Evolutionary conservation across 345 rosid species (phyloP), one percentile per base, ranked within the genome.

Genomic region (Eucalyptus marginata): DNA sequence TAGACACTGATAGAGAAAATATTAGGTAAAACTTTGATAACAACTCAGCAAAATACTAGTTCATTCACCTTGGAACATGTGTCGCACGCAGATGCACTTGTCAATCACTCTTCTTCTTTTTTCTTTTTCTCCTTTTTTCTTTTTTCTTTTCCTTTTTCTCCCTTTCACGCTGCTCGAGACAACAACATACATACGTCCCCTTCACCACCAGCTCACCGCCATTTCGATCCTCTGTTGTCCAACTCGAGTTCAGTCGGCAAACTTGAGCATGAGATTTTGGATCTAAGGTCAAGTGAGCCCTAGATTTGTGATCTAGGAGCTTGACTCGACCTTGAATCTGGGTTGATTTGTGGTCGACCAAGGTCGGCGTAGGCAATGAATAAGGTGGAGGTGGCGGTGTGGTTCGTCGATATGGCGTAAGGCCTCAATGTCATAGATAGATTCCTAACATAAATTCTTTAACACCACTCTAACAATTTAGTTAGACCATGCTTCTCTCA

Each of bases 51-150:
- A 52, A 52, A 18, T 0, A 52, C 58, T 18, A 52, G 58, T 52
- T 18, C 58, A 52, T 52, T 52, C 58, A 18, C 10, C 24, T 17
- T 17, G 22, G 58, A 52, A 50, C 29, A 97, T 97, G 99, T 97
- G 99, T 87, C 94, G 95, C 58, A 52, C 0, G 22, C 2, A 3
- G 22, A 0, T 9, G 1, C 9, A 15, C 54, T 51, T 49, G 50
- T 49, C 6, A 13, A 0, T 13, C 15, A 13, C 16, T 13, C 16
- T 49, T 13, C 13, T 49, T 13, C 16, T 49, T 49, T 49, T 44
- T 6, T 1, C 4, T 36, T 36, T 47, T 49, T 13, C 4, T 49
- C 0, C 16, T 49, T 49, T 49, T 49, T 44, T 6, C 5, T 40
- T 36, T 36, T 47, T 49, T 13, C 4, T 49, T 49, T 5, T 49